Evolutionary conservation across 441 rosid genomes (phyloP).

Genomic region (Viola pubescens): DNA sequence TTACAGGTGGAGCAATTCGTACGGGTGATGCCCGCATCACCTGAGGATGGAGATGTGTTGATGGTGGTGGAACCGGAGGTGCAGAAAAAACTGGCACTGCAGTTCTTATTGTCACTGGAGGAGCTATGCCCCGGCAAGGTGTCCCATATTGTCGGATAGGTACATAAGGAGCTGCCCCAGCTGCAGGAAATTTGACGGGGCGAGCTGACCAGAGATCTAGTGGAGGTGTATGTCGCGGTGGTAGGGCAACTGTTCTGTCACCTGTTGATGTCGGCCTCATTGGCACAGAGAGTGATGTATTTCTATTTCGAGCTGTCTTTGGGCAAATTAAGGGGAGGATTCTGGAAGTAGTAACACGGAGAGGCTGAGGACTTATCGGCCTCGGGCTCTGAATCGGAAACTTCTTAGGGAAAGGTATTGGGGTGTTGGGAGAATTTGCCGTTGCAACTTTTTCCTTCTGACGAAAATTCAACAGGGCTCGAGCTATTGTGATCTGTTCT

Average conservation of each 20-base stretch:
- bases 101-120: slow-evolving; percentile 78
- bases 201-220: slow-evolving; percentile 40
- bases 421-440: slow-evolving; percentile 41
- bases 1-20: slow-evolving; percentile 60
- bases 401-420: slow-evolving; percentile 62
- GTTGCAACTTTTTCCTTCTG: slow-evolving; percentile 67
- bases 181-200: slow-evolving; percentile 58
- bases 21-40: slow-evolving; percentile 37
- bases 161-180: slow-evolving; percentile 76
- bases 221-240: slow-evolving; percentile 21
- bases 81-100: slow-evolving; percentile 83
- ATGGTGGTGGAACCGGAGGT: slow-evolving; percentile 57
- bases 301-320: slow-evolving; percentile 53
- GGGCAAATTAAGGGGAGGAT: slow-evolving; percentile 83
- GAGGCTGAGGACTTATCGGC: slow-evolving; percentile 82
- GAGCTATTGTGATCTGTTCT: slow-evolving; percentile 83
- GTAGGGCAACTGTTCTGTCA: slow-evolving; percentile 14
- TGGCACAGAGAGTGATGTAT: slow-evolving; percentile 19
- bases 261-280: slow-evolving; percentile 22
- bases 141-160: slow-evolving; percentile 59
- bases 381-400: slow-evolving; percentile 54
- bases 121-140: slow-evolving; percentile 68
- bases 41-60: slow-evolving; percentile 31
- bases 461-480: slow-evolving; percentile 64
- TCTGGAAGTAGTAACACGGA: slow-evolving; percentile 61